Evolutionary conservation across 768 basidiomycete genomes (phyloP), one percentile per base, ranked within the genome.

Genomic region (Boletus reticulatus): DNA sequence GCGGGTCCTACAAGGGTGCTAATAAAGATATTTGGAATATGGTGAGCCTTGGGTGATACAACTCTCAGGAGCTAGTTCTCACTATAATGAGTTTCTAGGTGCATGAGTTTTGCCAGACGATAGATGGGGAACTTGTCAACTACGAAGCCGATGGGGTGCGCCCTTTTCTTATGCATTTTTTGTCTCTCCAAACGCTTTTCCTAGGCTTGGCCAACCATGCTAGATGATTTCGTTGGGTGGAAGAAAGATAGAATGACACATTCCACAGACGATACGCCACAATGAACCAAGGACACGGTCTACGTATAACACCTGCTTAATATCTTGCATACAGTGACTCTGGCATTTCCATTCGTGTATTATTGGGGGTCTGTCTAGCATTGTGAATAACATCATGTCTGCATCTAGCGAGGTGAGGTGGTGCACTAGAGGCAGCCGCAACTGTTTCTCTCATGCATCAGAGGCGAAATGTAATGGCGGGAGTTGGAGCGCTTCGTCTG

Each of bases 21-120:
- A 93, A 91, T 70, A 89, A 89, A 65, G 92, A 94, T 71, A 72
- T 92, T 10, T 94, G 92, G 92, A 81, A 72, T 53, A 93, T 93
- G 91, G 90, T 88, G 56, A 14, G 78, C 24, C 24, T 53, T 37
- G 17, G 12, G 31, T 24, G 12, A 43, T 22, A 13, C 20, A 4
- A 9, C 29, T 31, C 12, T 10, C 34, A 27, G 17, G 39, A 19
- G 22, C 22, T 22, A 22, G 13, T 45, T 45, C 45, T 56, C 8
- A 57, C 49, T 24, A 39, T 29, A 29, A 10, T 29, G 11, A 19
- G 12, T 42, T 50, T 51, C 8, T 65, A 92, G 89, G 84, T 88
- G 73, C 76, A 85, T 39, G 91, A 92, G 65, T 94, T 94, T 65
- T 87, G 84, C 59, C 76, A 78, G 58, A 81, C 81, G 3, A 78